Conservation (phyloP, 2,329 filamentous ascomycete genomes). For the Penicillium sp. region DNA sequence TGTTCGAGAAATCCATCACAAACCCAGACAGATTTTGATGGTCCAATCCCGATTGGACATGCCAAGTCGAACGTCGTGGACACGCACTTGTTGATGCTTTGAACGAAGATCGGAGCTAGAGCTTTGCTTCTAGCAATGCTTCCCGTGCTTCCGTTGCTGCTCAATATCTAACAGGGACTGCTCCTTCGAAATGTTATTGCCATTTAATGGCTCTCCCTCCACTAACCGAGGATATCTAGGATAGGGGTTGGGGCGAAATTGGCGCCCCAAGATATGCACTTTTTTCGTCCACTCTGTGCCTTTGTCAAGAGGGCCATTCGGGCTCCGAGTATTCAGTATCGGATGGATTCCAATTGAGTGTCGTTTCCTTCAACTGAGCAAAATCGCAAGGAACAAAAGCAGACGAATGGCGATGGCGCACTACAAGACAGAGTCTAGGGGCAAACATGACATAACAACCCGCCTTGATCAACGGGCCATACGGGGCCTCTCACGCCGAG, state of each 20-base stretch:
- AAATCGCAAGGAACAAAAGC: not conserved
- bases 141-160: constrained; percentile 51
- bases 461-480: constrained; percentile 13
- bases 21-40: too few species aligned
- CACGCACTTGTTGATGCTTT: not conserved
- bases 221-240: constrained; percentile 53
- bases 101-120: not conserved
- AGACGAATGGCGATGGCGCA: not conserved
- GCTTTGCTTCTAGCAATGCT: not conserved
- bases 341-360: too few species aligned
- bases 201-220: constrained; percentile 57
- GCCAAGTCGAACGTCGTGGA: not conserved
- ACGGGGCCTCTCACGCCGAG: constrained; percentile 12
- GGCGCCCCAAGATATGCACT: constrained; percentile 25
- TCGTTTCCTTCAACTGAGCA: not conserved
- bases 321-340: too few species aligned
- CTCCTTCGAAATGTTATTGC: constrained; percentile 64
- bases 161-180: constrained; percentile 52
- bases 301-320: too few species aligned
- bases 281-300: constrained; percentile 35
- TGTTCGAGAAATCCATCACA: too few species aligned
- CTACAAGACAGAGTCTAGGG: not conserved
- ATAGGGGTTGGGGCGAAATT: constrained; percentile 33
- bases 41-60: too few species aligned
- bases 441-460: not conserved